Evolutionary conservation across 306 rosid species (phyloP).

Genomic region (Cucurbita maxima): DNA sequence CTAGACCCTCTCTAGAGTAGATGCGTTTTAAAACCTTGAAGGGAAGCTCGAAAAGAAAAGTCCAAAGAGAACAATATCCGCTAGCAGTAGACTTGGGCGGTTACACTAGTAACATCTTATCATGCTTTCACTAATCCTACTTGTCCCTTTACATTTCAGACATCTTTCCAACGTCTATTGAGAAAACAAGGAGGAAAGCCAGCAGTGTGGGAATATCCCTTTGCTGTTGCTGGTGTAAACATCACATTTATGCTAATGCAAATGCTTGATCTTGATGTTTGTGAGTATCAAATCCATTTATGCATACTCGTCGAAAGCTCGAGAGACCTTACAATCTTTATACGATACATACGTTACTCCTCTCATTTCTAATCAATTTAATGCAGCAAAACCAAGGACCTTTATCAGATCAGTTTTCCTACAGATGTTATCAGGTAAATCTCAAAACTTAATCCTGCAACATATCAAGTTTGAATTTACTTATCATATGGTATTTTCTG

Average conservation of each 20-base stretch:
- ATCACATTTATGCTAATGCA: slow-evolving; percentile 83
- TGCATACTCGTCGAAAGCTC: no score
- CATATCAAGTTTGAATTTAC: background rate
- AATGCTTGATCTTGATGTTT: slow-evolving; percentile 73
- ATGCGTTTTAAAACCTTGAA: no score
- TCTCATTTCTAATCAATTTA: no score
- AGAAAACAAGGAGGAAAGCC: slow-evolving; percentile 60
- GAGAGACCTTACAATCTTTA: no score
- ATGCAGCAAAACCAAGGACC: slow-evolving; percentile 74
- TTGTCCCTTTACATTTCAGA: slow-evolving; percentile 20
- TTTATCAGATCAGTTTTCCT: slow-evolving; percentile 56
- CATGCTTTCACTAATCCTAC: background rate
- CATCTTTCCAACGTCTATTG: slow-evolving; percentile 50
- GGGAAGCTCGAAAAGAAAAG: no score
- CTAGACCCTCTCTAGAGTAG: no score
- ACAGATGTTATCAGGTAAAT: slow-evolving; percentile 69
- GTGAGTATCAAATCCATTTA: slow-evolving; percentile 20
- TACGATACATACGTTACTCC: no score
- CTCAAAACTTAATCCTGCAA: background rate
- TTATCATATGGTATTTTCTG: background rate
- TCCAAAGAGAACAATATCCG: no score
- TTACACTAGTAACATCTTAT: background rate
- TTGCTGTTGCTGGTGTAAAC: slow-evolving; percentile 82
- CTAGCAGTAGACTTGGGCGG: no score
- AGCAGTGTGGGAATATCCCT: slow-evolving; percentile 76